Evolutionary conservation across 176 grass and related monocot genomes (phyloP), one percentile per base, ranked within the genome.

Genomic region (Juncus effusus): DNA sequence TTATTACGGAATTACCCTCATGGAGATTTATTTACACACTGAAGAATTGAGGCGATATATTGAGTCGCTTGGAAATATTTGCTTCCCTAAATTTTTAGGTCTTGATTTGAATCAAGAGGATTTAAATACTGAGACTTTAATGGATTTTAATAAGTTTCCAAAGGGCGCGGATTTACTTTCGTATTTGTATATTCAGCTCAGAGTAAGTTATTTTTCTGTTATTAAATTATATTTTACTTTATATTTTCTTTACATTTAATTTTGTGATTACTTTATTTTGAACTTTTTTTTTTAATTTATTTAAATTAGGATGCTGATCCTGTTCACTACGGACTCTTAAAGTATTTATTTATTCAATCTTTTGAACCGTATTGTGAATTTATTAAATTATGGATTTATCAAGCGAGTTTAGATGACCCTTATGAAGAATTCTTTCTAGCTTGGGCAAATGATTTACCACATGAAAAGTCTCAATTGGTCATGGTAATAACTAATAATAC

Each of bases 361-460:
- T 97, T 85, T 73, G 82, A 97, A 54, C 85, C 94, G 68, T 97
- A 91, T 44, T 82, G 81, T 78, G 82, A 82, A 40, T 97, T 97
- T 73, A 89, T 97, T 67, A 97, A 89, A 76, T 86, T 76, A 76
- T 97, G 94, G 94, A 92, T 97, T 79, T 97, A 92, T 76, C 85
- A 55, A 63, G 85, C 80, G 63, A 82, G 71, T 74, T 67, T 92
- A 3, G 56, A 92, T 28, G 88, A 97, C 65, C 94, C 94, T 73
- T 89, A 89, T 68, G 83, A 84, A 50, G 88, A 97, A 77, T 97
- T 97, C 79, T 76, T 97, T 53, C 68, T 82, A 62, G 61, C 59
- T 37, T 64, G 78, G 61, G 69, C 51, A 60, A 67, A 82, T 51
- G 59, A 60, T 69, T 81, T 70, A 71, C 44, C 53, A 54, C 72